Evolutionary conservation across 371 early-diverging fungal species (phyloP).

Genomic region (Synchytrium microbalum): DNA sequence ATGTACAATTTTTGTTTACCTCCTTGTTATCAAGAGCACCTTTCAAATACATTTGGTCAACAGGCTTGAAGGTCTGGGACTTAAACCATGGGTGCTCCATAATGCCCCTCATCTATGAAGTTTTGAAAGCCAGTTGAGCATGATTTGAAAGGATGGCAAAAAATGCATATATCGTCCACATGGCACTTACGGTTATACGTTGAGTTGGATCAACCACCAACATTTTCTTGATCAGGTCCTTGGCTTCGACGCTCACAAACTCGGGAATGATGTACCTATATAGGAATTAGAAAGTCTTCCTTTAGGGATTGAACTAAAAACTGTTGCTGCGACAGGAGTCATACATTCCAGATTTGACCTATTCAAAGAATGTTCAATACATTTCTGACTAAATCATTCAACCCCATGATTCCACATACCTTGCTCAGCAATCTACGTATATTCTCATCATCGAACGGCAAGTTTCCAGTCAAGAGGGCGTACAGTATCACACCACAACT

Average conservation of each 20-base stretch:
- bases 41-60: background rate
- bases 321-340: too few species aligned
- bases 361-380: background rate
- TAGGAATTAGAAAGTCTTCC: too few species aligned
- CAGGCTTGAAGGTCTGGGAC: constrained; percentile 19
- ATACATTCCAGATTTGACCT: constrained; percentile 33
- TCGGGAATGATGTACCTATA: constrained; percentile 55
- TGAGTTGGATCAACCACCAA: constrained; percentile 38
- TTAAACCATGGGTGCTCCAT: constrained; percentile 55
- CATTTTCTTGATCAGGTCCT: constrained; percentile 53
- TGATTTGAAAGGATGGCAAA: background rate
- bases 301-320: constrained; percentile 21
- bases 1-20: too few species aligned
- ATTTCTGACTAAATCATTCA: constrained; percentile 8
- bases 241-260: constrained; percentile 49
- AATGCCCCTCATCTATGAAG: constrained; percentile 40
- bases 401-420: constrained; percentile 26
- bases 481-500: constrained; percentile 88
- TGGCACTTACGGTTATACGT: constrained; percentile 30
- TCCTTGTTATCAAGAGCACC: background rate
- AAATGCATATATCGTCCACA: constrained; percentile 3
- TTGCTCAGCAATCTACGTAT: constrained; percentile 65
- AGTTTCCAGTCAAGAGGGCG: constrained; percentile 75
- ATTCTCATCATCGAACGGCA: constrained; percentile 93
- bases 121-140: constrained; percentile 1